Conservation (phyloP, 805 yeast genomes). For the Yamadazyma scolyti region DNA sequence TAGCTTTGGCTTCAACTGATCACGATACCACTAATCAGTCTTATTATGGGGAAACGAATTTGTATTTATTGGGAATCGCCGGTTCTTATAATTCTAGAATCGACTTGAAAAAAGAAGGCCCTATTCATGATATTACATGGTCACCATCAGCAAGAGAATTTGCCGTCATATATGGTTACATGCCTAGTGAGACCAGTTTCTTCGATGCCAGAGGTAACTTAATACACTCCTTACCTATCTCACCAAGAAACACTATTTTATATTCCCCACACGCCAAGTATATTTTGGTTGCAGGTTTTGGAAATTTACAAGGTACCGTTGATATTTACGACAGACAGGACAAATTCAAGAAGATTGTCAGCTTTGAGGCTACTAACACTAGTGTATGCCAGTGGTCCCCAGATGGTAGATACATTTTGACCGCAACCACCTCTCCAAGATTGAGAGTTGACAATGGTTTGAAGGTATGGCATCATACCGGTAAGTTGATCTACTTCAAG, state of each 20-base stretch:
- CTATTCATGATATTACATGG: conserved; percentile 97
- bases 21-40: conserved; percentile 92
- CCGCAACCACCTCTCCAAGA: conserved; percentile 97
- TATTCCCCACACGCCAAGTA: conserved; percentile 94
- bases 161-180: conserved; percentile 94
- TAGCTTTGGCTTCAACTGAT: conserved; percentile 93
- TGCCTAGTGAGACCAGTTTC: conserved; percentile 95
- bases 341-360: conserved; percentile 72
- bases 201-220: conserved; percentile 92
- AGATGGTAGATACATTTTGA: conserved; percentile 86
- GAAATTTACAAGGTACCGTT: conserved; percentile 94
- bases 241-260: conserved; percentile 83
- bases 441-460: conserved; percentile 94
- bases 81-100: conserved; percentile 90
- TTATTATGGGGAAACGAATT: conserved; percentile 93
- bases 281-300: conserved; percentile 94
- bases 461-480: conserved; percentile 89
- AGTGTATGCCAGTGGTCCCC: conserved; percentile 99
- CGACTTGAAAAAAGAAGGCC: conserved; percentile 86
- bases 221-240: conserved; percentile 77
- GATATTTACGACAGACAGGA: conserved; percentile 91
- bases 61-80: conserved; percentile 86
- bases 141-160: conserved; percentile 94
- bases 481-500: conserved; percentile 70
- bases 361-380: conserved; percentile 90